phyloP scores from a whole-genome alignment of 1,139 yeast genomes.

The Candida sp. region DNA sequence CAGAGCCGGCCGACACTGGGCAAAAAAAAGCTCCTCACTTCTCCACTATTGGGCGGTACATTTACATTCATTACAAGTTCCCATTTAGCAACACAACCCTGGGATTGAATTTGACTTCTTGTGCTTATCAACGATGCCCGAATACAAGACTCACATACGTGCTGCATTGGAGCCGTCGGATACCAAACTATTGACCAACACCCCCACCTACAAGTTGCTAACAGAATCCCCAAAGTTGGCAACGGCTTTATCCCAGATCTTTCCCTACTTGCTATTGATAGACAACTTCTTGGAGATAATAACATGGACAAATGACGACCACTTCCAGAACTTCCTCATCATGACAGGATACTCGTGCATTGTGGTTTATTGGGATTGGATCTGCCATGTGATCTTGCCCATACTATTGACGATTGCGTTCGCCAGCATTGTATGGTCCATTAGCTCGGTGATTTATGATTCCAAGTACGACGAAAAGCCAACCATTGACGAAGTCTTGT shows the following conservation, averaged over 20 bases:
- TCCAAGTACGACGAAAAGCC: slow-evolving; percentile 51
- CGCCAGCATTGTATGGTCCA: slow-evolving; percentile 50
- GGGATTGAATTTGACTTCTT: too few species aligned
- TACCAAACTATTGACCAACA: slow-evolving; percentile 29
- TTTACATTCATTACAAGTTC: too few species aligned
- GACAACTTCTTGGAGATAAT: slow-evolving; percentile 49
- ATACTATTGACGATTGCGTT: slow-evolving; percentile 34
- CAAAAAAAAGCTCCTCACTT: neutral
- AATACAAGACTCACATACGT: slow-evolving; percentile 12
- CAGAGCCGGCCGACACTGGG: neutral
- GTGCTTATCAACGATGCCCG: slow-evolving; percentile 9
- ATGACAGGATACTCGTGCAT: slow-evolving; percentile 42
- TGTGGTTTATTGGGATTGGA: slow-evolving; percentile 49
- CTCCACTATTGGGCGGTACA: neutral
- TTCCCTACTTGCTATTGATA: slow-evolving; percentile 50
- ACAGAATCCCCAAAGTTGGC: slow-evolving; percentile 51
- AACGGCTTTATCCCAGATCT: slow-evolving; percentile 49
- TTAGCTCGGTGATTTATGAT: slow-evolving; percentile 47
- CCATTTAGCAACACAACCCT: too few species aligned
- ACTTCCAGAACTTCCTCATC: slow-evolving; percentile 48
- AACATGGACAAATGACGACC: slow-evolving; percentile 62
- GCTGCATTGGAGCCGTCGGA: slow-evolving; percentile 39
- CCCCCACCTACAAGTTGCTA: slow-evolving; percentile 33
- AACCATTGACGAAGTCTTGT: slow-evolving; percentile 60
- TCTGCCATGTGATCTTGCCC: slow-evolving; percentile 44